These are phyloP conservation scores for Pestalotiopsis sp. DNA, from an alignment of 2,329 filamentous ascomycete genomes.

Conservation along the genomic window DNA sequence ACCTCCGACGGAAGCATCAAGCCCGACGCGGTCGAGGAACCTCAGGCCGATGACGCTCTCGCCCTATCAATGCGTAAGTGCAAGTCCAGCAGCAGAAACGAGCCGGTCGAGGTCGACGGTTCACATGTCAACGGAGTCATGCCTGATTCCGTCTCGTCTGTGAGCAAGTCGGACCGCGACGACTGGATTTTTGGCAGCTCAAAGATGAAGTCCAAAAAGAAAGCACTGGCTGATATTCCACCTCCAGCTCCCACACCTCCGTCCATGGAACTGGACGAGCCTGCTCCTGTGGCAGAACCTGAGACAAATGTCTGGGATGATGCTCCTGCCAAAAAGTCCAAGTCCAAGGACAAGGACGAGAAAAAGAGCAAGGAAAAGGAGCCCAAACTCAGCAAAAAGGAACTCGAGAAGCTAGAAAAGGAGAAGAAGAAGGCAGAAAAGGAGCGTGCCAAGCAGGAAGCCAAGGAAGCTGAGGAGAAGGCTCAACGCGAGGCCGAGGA, in stretches of 20 bases:
- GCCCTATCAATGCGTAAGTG: conserved; percentile 38
- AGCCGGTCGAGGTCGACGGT: conserved; percentile 47
- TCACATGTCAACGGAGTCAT: conserved; percentile 48
- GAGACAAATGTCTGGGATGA: conserved; percentile 36
- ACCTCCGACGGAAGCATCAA: conserved; percentile 35
- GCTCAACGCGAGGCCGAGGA: conserved; percentile 29
- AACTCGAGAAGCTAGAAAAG: conserved; percentile 52
- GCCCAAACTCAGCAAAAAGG: conserved; percentile 50
- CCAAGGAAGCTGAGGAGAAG: conserved; percentile 23
- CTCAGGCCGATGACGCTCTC: conserved; percentile 41
- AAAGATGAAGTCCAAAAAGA: conserved; percentile 50
- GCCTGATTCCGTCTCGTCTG: conserved; percentile 47
- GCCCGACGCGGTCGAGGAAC: conserved; percentile 45
- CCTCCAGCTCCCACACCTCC: conserved; percentile 52
- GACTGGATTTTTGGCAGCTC: conserved; percentile 36
- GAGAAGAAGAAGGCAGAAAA: conserved; percentile 38
- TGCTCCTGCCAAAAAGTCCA: conserved; percentile 35
- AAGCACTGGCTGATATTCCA: conserved; percentile 39
- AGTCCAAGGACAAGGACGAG: conserved; percentile 43
- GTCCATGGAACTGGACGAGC: conserved; percentile 46
- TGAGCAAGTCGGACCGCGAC: conserved; percentile 43
- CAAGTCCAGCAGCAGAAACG: conserved; percentile 52
- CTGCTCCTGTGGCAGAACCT: conserved; percentile 37
- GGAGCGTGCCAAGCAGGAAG: conserved; percentile 24
- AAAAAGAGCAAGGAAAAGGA: conserved; percentile 43